These are phyloP conservation scores for Stylonectria norvegica DNA, from an alignment of 2,329 filamentous ascomycete species.

Conservation along the genomic window DNA sequence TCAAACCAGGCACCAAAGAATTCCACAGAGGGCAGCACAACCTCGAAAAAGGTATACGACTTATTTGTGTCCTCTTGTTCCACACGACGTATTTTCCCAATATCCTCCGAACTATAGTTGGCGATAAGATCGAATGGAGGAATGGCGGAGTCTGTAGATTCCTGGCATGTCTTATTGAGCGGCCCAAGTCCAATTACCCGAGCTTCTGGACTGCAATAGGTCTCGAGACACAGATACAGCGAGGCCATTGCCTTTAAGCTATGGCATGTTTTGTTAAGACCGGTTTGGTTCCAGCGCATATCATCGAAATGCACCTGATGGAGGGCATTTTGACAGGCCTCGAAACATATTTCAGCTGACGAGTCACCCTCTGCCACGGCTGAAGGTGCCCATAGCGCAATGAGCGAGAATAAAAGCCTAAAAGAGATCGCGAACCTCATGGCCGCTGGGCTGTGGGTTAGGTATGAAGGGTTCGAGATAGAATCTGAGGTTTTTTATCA, in stretches of 20 bases:
- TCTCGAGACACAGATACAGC: constrained; percentile 36
- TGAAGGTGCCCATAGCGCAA: constrained; percentile 1
- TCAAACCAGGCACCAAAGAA: constrained; percentile 36
- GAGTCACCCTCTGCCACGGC: constrained; percentile 5
- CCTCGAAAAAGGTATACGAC: constrained; percentile 21
- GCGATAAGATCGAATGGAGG: constrained; percentile 35
- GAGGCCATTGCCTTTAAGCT: constrained; percentile 30
- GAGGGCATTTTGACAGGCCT: constrained; percentile 32
- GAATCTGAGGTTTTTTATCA: constrained; percentile 24
- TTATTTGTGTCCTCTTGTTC: constrained; percentile 23
- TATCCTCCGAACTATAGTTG: constrained; percentile 34
- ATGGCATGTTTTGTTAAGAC: constrained; percentile 25
- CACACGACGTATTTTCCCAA: constrained; percentile 30
- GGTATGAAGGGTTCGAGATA: background rate
- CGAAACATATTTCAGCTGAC: constrained; percentile 28
- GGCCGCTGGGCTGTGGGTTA: constrained; percentile 5
- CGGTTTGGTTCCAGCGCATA: constrained; percentile 16
- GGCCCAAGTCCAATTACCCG: constrained; percentile 20
- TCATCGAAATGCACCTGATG: constrained; percentile 32
- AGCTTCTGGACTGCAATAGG: constrained; percentile 33
- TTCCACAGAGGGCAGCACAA: constrained; percentile 33
- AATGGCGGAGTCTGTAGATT: constrained; percentile 22
- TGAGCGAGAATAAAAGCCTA: background rate
- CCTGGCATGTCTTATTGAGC: constrained; percentile 36
- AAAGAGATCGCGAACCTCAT: constrained; percentile 15